Conservation (phyloP, 495 filamentous ascomycete species). For the Neurospora tetrasperma region DNA sequence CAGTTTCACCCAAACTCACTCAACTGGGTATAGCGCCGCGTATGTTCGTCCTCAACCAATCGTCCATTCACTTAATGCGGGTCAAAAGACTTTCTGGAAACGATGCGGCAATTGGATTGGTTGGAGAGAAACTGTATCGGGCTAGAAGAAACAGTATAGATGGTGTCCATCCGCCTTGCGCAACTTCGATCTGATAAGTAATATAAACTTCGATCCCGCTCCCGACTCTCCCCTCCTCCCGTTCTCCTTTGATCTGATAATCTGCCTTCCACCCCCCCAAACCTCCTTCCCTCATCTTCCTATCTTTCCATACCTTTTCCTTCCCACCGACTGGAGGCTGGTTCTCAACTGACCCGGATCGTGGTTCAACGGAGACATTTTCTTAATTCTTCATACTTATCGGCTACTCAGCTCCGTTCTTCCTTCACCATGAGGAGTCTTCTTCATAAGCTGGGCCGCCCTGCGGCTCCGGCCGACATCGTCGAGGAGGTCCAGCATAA, state of each 20-base stretch:
- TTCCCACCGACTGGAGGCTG: neutral
- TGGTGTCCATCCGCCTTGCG: neutral
- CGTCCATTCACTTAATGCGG: too few species aligned
- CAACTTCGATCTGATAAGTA: neutral
- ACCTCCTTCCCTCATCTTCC: neutral
- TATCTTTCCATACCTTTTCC: neutral
- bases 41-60: too few species aligned
- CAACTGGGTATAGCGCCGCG: too few species aligned
- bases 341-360: neutral
- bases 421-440: neutral
- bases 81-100: too few species aligned
- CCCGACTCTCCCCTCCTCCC: neutral
- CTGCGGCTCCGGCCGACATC: constrained; percentile 6
- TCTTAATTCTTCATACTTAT: neutral
- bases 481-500: constrained; percentile 10
- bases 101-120: too few species aligned
- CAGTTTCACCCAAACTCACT: too few species aligned
- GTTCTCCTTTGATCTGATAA: neutral
- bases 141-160: too few species aligned
- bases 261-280: neutral
- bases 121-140: too few species aligned
- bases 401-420: neutral
- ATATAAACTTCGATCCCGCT: neutral
- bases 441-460: neutral
- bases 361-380: neutral